A percentile compares a stretch with the other conserved stretches of the same genome.
Conservation (phyloP, 257 asterid species). For the Jacaranda mimosifolia region DNA sequence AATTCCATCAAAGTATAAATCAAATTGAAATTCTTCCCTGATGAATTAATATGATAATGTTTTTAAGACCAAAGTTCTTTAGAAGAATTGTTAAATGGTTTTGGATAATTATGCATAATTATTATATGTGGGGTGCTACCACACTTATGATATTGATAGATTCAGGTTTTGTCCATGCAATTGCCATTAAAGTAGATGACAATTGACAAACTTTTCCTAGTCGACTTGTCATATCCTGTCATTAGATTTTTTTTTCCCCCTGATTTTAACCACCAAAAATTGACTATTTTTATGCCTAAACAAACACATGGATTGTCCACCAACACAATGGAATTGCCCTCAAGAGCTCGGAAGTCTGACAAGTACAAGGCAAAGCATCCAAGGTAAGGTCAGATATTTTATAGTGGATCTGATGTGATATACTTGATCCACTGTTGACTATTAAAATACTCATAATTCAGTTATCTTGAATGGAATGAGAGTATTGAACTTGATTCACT, state of each 20-base stretch:
- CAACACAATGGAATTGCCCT: neutral
- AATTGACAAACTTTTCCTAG: neutral
- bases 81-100: too few species aligned
- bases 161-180: neutral
- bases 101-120: neutral
- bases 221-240: neutral
- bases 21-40: too few species aligned
- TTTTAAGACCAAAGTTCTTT: too few species aligned
- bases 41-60: too few species aligned
- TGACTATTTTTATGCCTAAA: neutral
- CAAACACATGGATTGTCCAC: slow-evolving; percentile 15
- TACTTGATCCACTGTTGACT: too few species aligned
- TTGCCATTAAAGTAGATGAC: neutral
- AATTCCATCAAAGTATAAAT: too few species aligned
- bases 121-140: neutral
- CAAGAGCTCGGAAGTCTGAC: neutral
- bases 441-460: too few species aligned
- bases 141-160: neutral
- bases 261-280: neutral
- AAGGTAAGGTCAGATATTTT: too few species aligned
- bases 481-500: too few species aligned
- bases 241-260: neutral
- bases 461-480: too few species aligned
- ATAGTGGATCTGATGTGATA: too few species aligned
- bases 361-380: neutral